Base-by-base conservation (phyloP, 257 asterid species). In the Solanum corneliomulleri region DNA sequence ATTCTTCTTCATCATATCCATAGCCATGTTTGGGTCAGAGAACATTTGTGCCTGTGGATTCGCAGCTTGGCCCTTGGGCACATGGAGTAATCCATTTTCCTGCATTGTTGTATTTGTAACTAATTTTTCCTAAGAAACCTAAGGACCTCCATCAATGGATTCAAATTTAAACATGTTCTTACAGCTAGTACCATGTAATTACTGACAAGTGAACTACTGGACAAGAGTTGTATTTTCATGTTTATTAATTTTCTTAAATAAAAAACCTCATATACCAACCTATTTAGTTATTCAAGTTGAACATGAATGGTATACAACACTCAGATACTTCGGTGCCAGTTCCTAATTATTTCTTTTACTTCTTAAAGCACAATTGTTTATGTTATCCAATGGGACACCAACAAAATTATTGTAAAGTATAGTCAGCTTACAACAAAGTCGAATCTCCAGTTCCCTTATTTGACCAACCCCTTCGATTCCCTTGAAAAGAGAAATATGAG, bases 11-110 rank as follows among this genome's bases (percentile, higher is more conserved):
- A 96, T 96, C 98, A 96, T 95, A 90, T 95, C 99, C 98, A 96
- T 96, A 58, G 99, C 99, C 99, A 96, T 96, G 91, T 96, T 96
- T 42, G 99, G 99, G 90, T 96, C 99, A 74, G 99, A 96, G 88
- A 96, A 96, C 98, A 96, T 96, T 93, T 96, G 99, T 16, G 99
- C 98, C 92, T 96, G 99, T 62, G 99, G 94, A 87, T 96, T 95
- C 91, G 87, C 94, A 83, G 92, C 95, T 92, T 95, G 98, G 77
- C 97, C 99, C 93, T 96, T 95, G 83, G 99, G 99, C 71, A 96
- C 99, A 18, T 90, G 86, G 42, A 96, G 89, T 85, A 96, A 90
- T 9, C 99, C 99, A 86, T 94, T 95, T 92, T 96, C 99, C 99
- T 96, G 96, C 87, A 89, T 86, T 82, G 44, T 5, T 47, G 49